These are phyloP conservation scores for Pseudozyma sp. DNA, from an alignment of 1,284 basidiomycete genomes.

Conservation along the genomic window DNA sequence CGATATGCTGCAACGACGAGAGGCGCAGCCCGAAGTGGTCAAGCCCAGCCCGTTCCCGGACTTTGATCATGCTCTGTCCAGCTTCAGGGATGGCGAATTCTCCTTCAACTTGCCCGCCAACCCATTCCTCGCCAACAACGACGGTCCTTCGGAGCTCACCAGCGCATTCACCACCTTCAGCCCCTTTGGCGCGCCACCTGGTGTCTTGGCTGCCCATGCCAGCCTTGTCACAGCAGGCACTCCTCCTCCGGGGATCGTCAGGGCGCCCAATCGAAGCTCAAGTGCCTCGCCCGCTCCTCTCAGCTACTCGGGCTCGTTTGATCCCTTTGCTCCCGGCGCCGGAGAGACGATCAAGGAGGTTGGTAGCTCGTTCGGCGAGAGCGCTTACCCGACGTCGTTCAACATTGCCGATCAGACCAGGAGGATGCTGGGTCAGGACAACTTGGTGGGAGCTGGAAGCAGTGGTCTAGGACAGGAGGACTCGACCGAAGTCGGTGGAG, in stretches of 20 bases:
- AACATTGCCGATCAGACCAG: slow-evolving; percentile 54
- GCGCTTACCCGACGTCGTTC: slow-evolving; percentile 42
- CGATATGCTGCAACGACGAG: slow-evolving; percentile 81
- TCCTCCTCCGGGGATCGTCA: slow-evolving; percentile 32
- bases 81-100: slow-evolving; percentile 65
- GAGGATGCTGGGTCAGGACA: slow-evolving; percentile 51
- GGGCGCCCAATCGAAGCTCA: slow-evolving; percentile 46
- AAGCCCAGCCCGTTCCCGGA: slow-evolving; percentile 63
- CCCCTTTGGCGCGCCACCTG: slow-evolving; percentile 43
- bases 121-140: slow-evolving; percentile 31
- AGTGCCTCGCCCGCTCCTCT: slow-evolving; percentile 45
- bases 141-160: slow-evolving; percentile 37
- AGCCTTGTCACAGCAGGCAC: slow-evolving; percentile 36
- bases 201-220: slow-evolving; percentile 37
- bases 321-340: slow-evolving; percentile 62
- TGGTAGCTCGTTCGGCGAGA: slow-evolving; percentile 37
- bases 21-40: slow-evolving; percentile 77
- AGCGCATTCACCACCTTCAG: slow-evolving; percentile 43
- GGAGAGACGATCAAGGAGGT: slow-evolving; percentile 52
- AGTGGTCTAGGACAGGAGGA: slow-evolving; percentile 24
- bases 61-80: slow-evolving; percentile 62
- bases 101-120: slow-evolving; percentile 60
- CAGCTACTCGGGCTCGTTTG: slow-evolving; percentile 65
- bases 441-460: slow-evolving; percentile 5
- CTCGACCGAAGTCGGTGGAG: slow-evolving; percentile 19